These are phyloP conservation scores for Striga hermonthica DNA, from an alignment of 305 asterid species.

Conservation along the genomic window DNA sequence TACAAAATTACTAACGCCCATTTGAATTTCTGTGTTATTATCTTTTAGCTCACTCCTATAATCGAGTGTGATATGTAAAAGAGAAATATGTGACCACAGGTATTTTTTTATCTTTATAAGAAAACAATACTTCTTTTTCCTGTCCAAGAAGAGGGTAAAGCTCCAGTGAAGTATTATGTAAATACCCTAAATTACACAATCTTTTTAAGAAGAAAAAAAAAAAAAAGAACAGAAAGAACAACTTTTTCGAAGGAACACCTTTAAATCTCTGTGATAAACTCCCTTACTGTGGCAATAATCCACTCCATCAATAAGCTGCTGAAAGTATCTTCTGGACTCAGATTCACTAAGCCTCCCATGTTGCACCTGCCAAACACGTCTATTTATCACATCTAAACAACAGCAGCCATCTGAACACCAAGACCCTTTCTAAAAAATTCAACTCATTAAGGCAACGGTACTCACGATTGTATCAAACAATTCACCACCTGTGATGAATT, in stretches of 20 bases:
- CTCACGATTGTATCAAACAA: slow-evolving; percentile 96
- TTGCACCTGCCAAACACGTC: slow-evolving; percentile 58
- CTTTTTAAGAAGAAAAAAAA: neutral
- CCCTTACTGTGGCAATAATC: slow-evolving; percentile 96
- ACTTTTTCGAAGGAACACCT: slow-evolving; percentile 43
- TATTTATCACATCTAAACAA: slow-evolving; percentile 9
- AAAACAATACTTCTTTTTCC: neutral
- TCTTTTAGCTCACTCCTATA: neutral
- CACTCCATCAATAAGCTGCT: slow-evolving; percentile 96
- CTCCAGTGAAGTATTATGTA: neutral
- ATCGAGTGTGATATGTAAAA: neutral
- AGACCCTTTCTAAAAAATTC: slow-evolving; percentile 21
- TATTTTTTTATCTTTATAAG: neutral
- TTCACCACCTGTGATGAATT: slow-evolving; percentile 97
- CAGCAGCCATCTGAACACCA: slow-evolving; percentile 17
- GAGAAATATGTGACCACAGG: neutral
- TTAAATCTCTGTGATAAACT: slow-evolving; percentile 90
- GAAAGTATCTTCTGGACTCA: slow-evolving; percentile 90
- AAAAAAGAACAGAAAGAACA: neutral
- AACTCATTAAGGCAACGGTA: slow-evolving; percentile 27
- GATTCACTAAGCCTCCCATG: slow-evolving; percentile 96
- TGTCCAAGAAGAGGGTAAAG: neutral
- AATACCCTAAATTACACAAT: neutral
- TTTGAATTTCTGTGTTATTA: neutral
- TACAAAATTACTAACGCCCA: neutral